Percentiles rank a stretch among this genome's conserved stretches.
Conservation (phyloP, 345 rosid genomes). For the Draba incana region DNA sequence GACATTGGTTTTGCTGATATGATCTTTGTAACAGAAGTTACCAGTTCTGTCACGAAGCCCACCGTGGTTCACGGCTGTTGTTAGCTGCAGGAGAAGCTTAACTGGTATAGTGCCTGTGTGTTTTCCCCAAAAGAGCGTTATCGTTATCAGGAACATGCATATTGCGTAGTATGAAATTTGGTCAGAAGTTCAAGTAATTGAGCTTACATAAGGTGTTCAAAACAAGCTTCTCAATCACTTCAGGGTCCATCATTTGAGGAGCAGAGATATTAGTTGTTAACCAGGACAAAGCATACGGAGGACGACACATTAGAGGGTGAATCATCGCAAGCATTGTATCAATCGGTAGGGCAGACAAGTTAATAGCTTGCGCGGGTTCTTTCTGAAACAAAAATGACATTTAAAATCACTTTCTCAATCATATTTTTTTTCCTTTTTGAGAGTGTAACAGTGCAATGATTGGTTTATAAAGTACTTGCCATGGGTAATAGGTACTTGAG, state of each 20-base stretch:
- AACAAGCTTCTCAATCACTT: conserved; percentile 67
- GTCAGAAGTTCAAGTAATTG: conserved; percentile 2
- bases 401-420: conserved; percentile 17
- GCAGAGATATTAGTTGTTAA: conserved; percentile 63
- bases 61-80: conserved; percentile 59
- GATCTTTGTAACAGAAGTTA: conserved; percentile 70
- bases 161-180: neutral
- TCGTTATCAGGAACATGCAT: neutral
- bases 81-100: conserved; percentile 71
- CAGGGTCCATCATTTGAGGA: conserved; percentile 68
- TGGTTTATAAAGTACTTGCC: conserved; percentile 51
- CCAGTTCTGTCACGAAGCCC: conserved; percentile 69
- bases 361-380: conserved; percentile 65
- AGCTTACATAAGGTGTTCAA: conserved; percentile 67
- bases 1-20: conserved; percentile 64
- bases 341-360: conserved; percentile 66
- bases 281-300: conserved; percentile 73
- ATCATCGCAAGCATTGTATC: conserved; percentile 60
- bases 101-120: conserved; percentile 70
- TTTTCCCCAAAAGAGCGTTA: neutral
- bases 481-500: conserved; percentile 73
- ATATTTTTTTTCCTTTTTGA: neutral
- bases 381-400: conserved; percentile 47
- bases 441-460: neutral
- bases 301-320: conserved; percentile 64